Base-by-base conservation (phyloP, 345 rosid species). In the Stellera chamaejasme region DNA sequence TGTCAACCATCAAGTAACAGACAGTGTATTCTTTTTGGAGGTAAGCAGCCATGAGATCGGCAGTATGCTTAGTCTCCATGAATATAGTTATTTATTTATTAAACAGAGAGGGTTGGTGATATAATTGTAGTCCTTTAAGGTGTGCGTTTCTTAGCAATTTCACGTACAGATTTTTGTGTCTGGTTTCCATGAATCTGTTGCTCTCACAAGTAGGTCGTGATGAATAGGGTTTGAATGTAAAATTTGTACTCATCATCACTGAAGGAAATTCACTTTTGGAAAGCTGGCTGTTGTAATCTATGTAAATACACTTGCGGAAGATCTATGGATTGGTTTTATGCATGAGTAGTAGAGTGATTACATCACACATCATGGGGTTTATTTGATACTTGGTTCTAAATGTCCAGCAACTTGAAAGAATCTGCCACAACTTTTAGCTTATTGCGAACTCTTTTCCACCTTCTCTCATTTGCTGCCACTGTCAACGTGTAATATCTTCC, bases 361-460 rank as follows among this genome's bases (percentile, higher is more conserved):
- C 9, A 32, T 32, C 39, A 32, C 10, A 54, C 27, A 49, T 3
- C 26, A 49, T 2, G 16, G 11, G 26, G 19, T 27, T 15, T 14
- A 6, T 15, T 2, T 49, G 27, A 16, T 19, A 53, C 11, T 2
- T 42, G 8, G 7, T 56, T 13, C 84, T 72, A 80, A 59, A 82
- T 80, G 25, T 88, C 72, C 32, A 84, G 77, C 65, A 84, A 69
- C 69, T 60, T 76, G 77, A 82, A 82, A 58, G 96, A 84, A 67
- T 88, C 92, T 2, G 92, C 89, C 4, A 84, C 90, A 45, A 84
- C 87, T 74, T 82, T 75, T 50, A 84, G 90, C 73, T 70, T 74
- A 42, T 82, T 76, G 39, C 85, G 78, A 27, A 77, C 48, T 67
- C 76, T 70, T 67, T 70, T 82, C 96, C 90, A 84, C 23, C 92